phyloP scores from a whole-genome alignment of 2,329 filamentous ascomycete species.

The Didymella glomerata region DNA sequence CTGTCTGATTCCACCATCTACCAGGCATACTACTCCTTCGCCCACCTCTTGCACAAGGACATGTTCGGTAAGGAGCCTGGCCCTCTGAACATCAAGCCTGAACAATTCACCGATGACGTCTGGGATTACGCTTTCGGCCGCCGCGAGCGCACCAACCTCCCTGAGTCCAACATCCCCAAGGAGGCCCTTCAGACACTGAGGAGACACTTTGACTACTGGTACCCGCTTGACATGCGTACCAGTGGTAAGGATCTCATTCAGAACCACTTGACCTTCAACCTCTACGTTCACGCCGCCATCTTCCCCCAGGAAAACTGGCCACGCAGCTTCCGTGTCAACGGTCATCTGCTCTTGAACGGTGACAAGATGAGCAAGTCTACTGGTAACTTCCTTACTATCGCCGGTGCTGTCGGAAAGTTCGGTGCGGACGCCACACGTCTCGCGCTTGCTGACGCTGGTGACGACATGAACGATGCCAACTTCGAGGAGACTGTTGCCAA shows the following conservation, averaged over 20 bases:
- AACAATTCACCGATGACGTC: conserved; percentile 92
- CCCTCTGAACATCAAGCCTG: conserved; percentile 66
- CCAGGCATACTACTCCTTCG: conserved; percentile 73
- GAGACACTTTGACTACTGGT: conserved; percentile 96
- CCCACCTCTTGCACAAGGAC: conserved; percentile 77
- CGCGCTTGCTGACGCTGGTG: conserved; percentile 91
- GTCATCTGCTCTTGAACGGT: conserved; percentile 91
- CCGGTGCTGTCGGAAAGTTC: conserved; percentile 87
- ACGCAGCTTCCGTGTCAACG: conserved; percentile 83
- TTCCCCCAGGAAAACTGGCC: conserved; percentile 93
- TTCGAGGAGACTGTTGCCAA: conserved; percentile 96
- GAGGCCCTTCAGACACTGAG: conserved; percentile 80
- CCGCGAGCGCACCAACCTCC: conserved; percentile 73
- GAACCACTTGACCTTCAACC: conserved; percentile 94
- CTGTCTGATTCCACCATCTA: conserved; percentile 94
- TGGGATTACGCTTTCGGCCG: conserved; percentile 96
- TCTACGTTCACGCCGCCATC: conserved; percentile 91
- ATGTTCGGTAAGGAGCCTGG: conserved; percentile 73
- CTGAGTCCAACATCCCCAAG: conserved; percentile 75
- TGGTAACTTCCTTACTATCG: conserved; percentile 94
- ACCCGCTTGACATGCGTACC: conserved; percentile 86
- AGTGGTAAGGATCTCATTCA: conserved; percentile 78
- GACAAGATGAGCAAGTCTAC: conserved; percentile 99
- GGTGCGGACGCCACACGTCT: conserved; percentile 92
- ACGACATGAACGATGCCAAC: conserved; percentile 94